Conservation (phyloP, 2,329 filamentous ascomycete species). For the Colletotrichum salicis region DNA sequence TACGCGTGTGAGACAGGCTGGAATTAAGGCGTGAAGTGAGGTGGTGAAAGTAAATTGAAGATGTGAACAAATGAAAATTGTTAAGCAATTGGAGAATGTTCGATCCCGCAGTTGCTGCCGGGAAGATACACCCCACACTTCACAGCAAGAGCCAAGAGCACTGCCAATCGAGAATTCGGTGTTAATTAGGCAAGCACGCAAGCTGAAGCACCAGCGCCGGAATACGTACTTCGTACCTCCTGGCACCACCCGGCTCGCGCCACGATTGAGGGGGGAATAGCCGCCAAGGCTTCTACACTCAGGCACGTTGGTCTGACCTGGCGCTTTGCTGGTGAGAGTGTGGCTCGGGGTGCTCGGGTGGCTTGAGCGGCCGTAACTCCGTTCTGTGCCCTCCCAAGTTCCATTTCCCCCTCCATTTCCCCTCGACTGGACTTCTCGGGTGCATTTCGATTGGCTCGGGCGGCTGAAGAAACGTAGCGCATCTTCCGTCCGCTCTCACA, state of each 20-base stretch:
- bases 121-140: constrained; percentile 8
- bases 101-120: constrained; percentile 14
- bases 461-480: constrained; percentile 29
- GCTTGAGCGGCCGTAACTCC: constrained; percentile 23
- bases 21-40: neutral
- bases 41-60: neutral
- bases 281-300: constrained; percentile 3
- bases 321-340: neutral
- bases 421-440: neutral
- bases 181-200: neutral
- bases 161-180: neutral
- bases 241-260: neutral
- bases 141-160: neutral
- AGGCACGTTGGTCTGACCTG: constrained; percentile 8
- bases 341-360: constrained; percentile 31
- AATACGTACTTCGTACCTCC: constrained; percentile 6
- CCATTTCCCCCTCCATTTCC: neutral
- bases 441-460: constrained; percentile 9
- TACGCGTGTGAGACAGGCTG: neutral
- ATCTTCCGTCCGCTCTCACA: neutral
- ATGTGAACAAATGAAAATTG: constrained; percentile 14
- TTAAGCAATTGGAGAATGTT: constrained; percentile 31
- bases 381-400: no score
- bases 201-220: neutral
- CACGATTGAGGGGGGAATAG: neutral